These are phyloP conservation scores for Porcisia hertigi DNA, from an alignment of 208 protist genomes.

Conservation along the genomic window DNA sequence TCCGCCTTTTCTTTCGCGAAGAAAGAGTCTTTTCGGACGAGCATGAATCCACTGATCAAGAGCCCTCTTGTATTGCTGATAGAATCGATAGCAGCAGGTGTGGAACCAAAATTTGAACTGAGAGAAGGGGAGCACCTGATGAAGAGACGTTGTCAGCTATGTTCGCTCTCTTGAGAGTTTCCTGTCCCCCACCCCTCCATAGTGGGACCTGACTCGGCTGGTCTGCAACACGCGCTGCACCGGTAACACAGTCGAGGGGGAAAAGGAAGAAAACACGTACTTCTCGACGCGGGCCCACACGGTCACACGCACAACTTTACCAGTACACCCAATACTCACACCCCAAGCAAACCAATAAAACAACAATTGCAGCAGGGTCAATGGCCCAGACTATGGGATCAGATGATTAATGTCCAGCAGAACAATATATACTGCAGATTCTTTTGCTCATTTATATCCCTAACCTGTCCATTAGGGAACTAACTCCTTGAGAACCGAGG, in stretches of 20 bases:
- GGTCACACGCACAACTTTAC: neutral
- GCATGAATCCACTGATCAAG: neutral
- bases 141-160: neutral
- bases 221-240: neutral
- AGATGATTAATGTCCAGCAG: conserved; percentile 50
- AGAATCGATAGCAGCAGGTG: neutral
- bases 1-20: neutral
- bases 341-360: neutral
- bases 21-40: neutral
- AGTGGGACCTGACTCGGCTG: neutral
- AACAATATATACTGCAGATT: conserved; percentile 58
- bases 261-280: neutral
- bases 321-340: neutral
- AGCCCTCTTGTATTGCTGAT: neutral
- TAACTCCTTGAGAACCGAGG: conserved; percentile 98
- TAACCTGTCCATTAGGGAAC: conserved; percentile 86
- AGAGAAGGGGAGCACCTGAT: neutral
- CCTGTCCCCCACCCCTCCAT: too few species aligned
- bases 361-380: neutral
- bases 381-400: too few species aligned
- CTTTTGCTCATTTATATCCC: conserved; percentile 90
- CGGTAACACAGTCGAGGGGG: neutral
- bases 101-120: neutral
- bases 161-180: neutral
- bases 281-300: neutral